Conservation (phyloP, 495 filamentous ascomycete species). For the Chaetomidium leptoderma region DNA sequence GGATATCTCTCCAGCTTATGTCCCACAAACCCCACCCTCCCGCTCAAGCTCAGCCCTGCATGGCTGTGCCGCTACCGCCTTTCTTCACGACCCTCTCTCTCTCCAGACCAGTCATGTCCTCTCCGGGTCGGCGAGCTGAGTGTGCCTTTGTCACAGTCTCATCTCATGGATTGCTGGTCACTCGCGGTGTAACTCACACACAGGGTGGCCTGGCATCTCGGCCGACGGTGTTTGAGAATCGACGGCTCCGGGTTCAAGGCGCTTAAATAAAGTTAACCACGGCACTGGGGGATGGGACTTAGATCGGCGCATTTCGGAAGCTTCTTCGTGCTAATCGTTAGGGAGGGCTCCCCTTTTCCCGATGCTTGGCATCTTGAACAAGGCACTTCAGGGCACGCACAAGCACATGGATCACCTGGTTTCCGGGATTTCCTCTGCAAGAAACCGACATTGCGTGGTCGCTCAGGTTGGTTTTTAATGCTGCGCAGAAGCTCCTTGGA, state of each 20-base stretch:
- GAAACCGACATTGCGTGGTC: neutral
- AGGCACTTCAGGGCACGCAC: too few species aligned
- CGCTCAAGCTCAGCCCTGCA: slow-evolving; percentile 8
- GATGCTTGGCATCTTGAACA: too few species aligned
- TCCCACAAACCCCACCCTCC: slow-evolving; percentile 3
- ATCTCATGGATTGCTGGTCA: neutral
- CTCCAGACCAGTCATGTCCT: neutral
- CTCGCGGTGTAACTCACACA: neutral
- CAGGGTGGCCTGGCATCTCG: neutral
- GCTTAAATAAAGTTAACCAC: neutral
- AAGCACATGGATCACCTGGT: too few species aligned
- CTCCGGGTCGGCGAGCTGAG: neutral
- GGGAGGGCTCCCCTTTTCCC: neutral
- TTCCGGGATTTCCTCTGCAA: neutral
- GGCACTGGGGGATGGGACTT: neutral
- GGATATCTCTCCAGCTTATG: neutral
- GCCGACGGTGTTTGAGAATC: neutral
- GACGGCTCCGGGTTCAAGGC: neutral
- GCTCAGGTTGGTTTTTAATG: neutral
- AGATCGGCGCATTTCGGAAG: neutral
- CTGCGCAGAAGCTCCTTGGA: slow-evolving; percentile 5
- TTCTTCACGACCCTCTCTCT: neutral
- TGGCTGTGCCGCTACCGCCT: slow-evolving; percentile 5
- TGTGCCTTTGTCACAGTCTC: too few species aligned
- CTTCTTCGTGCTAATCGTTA: neutral